Percentiles rank a stretch among this genome's conserved stretches.
phyloP scores from a whole-genome alignment of 106 monocot species.

The Narthecium ossifragum region DNA sequence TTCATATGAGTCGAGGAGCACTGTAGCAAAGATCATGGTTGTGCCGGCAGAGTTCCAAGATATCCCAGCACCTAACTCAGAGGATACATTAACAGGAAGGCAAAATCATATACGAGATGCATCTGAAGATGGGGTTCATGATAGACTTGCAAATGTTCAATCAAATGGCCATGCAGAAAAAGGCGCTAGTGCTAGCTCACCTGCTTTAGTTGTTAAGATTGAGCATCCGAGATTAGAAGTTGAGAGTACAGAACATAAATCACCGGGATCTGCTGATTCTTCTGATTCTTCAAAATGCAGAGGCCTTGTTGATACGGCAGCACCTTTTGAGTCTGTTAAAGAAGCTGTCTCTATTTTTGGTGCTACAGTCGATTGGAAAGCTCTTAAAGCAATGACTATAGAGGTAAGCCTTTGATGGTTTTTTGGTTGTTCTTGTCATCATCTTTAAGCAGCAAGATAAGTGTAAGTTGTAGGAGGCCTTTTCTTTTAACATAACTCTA shows the following conservation, averaged over 20 bases:
- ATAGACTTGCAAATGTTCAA: not conserved
- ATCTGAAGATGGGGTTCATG: not conserved
- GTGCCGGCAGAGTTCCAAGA: too few species aligned
- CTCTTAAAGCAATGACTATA: conserved; percentile 27
- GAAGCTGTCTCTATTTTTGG: conserved; percentile 62
- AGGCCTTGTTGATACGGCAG: conserved; percentile 49
- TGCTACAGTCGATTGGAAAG: conserved; percentile 67
- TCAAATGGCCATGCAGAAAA: not conserved
- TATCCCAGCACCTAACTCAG: not conserved
- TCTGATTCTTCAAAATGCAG: conserved; percentile 19
- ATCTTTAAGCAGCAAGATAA: too few species aligned
- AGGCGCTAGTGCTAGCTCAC: not conserved
- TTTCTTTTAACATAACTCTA: too few species aligned
- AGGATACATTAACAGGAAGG: not conserved
- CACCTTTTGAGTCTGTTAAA: conserved; percentile 71
- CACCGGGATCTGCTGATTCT: conserved; percentile 4
- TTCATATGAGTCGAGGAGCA: too few species aligned
- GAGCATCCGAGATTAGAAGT: conserved; percentile 4
- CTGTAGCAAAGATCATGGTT: too few species aligned
- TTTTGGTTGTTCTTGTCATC: not conserved
- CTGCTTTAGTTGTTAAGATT: not conserved
- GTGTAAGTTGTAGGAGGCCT: too few species aligned
- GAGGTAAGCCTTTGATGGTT: conserved; percentile 20
- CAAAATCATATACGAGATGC: not conserved
- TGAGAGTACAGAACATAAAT: conserved; percentile 9